These are phyloP conservation scores for Aspergillus sp. DNA, from an alignment of 2,329 filamentous ascomycete genomes.

Conservation along the genomic window DNA sequence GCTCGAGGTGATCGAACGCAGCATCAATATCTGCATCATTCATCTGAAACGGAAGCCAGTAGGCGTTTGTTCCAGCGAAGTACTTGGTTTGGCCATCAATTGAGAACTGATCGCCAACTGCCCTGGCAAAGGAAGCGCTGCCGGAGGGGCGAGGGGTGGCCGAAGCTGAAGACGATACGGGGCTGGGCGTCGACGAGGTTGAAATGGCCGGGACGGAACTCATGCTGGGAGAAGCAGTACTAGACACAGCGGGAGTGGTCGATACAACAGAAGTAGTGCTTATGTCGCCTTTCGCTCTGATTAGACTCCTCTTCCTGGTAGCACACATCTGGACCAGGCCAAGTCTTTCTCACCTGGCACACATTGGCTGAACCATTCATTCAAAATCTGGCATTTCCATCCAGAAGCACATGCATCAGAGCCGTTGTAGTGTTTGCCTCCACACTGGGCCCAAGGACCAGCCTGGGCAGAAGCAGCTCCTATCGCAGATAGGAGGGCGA, in stretches of 20 bases:
- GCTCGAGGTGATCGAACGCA: conserved; percentile 29
- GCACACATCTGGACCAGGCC: too few relatives aligned
- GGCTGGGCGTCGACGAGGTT: too few relatives aligned
- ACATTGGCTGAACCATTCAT: conserved; percentile 24
- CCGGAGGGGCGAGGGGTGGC: conserved; percentile 7
- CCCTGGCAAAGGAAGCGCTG: conserved; percentile 22
- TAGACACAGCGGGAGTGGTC: too few relatives aligned
- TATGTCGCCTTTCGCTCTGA: too few relatives aligned
- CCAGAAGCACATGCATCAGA: neutral
- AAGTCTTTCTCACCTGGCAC: too few relatives aligned
- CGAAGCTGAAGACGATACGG: neutral
- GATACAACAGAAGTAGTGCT: too few relatives aligned
- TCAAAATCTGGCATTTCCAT: conserved; percentile 8
- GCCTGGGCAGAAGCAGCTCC: conserved; percentile 2
- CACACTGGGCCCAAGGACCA: conserved; percentile 15
- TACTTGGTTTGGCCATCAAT: conserved; percentile 42
- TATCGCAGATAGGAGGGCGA: conserved; percentile 2
- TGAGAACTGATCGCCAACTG: conserved; percentile 31
- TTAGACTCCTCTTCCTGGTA: too few relatives aligned
- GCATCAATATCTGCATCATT: conserved; percentile 50
- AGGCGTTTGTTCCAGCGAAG: conserved; percentile 52
- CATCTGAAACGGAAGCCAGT: conserved; percentile 53
- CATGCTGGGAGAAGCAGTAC: too few relatives aligned
- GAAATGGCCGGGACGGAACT: too few relatives aligned
- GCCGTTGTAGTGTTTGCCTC: conserved; percentile 15